phyloP scores from a whole-genome alignment of 1,284 basidiomycete genomes.

The Moesziomyces sp. region DNA sequence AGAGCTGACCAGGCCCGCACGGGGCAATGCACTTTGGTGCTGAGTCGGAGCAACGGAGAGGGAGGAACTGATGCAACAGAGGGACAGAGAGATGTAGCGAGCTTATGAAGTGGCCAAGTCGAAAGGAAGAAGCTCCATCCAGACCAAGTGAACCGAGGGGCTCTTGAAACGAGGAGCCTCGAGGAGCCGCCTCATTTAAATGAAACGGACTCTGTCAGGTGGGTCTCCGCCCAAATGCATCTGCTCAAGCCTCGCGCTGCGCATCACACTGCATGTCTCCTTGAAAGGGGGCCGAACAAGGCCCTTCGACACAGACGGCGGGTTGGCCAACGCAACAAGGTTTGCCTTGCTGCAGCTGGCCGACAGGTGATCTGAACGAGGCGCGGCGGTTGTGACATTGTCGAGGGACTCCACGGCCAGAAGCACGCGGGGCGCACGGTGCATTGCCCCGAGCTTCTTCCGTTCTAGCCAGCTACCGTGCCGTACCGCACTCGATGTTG shows the following conservation, averaged over 20 bases:
- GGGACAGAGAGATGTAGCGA: constrained; percentile 6
- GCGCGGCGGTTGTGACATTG: neutral
- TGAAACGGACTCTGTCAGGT: constrained; percentile 17
- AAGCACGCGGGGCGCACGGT: too few relatives aligned
- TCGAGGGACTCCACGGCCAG: neutral
- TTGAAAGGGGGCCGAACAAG: too few relatives aligned
- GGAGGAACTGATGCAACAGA: constrained; percentile 1
- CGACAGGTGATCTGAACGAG: neutral
- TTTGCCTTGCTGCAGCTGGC: neutral
- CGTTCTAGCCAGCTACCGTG: neutral
- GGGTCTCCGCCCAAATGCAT: constrained; percentile 6
- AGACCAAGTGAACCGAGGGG: constrained; percentile 3
- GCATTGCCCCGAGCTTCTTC: neutral
- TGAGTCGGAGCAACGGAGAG: constrained; percentile 12
- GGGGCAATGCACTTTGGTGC: constrained; percentile 8
- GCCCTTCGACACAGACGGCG: too few relatives aligned
- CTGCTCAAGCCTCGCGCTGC: constrained; percentile 8
- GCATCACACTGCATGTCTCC: too few relatives aligned
- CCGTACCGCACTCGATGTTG: neutral
- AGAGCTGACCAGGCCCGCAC: constrained; percentile 1
- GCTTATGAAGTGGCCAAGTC: constrained; percentile 13
- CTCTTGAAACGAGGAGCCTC: constrained; percentile 5
- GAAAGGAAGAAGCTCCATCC: constrained; percentile 19
- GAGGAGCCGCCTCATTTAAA: constrained; percentile 27
- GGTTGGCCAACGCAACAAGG: neutral